Conservation (phyloP, 106 monocot species). For the Dioscorea zingiberensis region DNA sequence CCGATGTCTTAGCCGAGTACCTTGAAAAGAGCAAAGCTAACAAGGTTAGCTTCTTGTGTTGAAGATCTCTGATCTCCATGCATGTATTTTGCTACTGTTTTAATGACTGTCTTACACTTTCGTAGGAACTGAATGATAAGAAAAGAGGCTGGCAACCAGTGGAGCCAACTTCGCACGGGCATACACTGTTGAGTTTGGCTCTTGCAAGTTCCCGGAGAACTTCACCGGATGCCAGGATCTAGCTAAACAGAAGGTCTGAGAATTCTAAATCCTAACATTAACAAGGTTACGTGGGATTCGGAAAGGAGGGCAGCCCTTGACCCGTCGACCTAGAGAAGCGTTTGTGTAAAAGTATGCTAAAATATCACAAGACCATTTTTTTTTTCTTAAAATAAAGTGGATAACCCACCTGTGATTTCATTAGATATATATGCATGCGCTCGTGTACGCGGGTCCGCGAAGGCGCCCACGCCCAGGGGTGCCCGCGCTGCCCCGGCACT, state of each 20-base stretch:
- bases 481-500: too few relatives aligned
- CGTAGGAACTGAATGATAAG: constrained; percentile 93
- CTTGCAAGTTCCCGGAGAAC: constrained; percentile 93
- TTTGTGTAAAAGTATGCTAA: too few relatives aligned
- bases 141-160: constrained; percentile 93
- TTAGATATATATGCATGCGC: too few relatives aligned
- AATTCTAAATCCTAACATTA: too few relatives aligned
- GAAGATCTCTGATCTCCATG: neutral
- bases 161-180: constrained; percentile 96
- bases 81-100: neutral
- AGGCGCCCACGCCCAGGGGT: too few relatives aligned
- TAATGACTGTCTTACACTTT: neutral
- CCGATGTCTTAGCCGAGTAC: constrained; percentile 80
- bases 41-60: constrained; percentile 45
- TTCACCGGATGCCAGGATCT: constrained; percentile 98
- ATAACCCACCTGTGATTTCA: too few relatives aligned
- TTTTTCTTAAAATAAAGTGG: too few relatives aligned
- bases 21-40: constrained; percentile 97
- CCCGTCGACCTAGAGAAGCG: too few relatives aligned
- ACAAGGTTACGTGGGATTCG: too few relatives aligned
- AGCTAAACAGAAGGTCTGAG: constrained; percentile 81
- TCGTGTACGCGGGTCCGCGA: too few relatives aligned
- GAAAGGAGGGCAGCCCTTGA: too few relatives aligned
- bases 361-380: too few relatives aligned
- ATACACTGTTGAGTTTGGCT: constrained; percentile 85